A percentile compares a stretch with the other conserved stretches of the same genome.
These are phyloP conservation scores for Vitis cinerea DNA, from an alignment of 164 flowering plant species.

Conservation along the genomic window DNA sequence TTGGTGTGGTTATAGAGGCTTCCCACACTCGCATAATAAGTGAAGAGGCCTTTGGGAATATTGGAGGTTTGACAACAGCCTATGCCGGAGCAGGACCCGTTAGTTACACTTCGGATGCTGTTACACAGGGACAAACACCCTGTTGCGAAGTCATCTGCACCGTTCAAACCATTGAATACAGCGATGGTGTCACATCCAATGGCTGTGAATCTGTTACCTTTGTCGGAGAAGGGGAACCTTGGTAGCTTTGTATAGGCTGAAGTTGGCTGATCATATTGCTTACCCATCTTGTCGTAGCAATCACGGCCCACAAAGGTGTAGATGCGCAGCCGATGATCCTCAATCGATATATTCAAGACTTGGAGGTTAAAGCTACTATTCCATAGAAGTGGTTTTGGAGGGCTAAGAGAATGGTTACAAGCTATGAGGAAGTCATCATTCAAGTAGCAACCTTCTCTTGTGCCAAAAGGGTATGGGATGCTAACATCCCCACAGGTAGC, in stretches of 20 bases:
- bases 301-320: not conserved
- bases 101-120: not conserved
- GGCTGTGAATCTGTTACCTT: not conserved
- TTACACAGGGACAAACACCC: not conserved
- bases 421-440: slow-evolving; percentile 1
- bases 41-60: not conserved
- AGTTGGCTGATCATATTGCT: no score
- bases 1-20: no score
- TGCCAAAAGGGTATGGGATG: slow-evolving; percentile 19
- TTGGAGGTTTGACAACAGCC: slow-evolving; percentile 6
- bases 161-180: not conserved
- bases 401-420: not conserved
- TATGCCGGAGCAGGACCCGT: not conserved
- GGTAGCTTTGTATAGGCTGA: not conserved
- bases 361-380: no score
- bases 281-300: not conserved
- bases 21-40: not conserved
- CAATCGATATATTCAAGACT: no score
- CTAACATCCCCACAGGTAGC: slow-evolving; percentile 10
- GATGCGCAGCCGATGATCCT: not conserved
- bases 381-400: no score
- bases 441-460: slow-evolving; percentile 6
- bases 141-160: not conserved
- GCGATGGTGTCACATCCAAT: slow-evolving; percentile 4
- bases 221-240: not conserved